Conservation (phyloP, 1,284 basidiomycete genomes). For the Cutaneotrichosporon spelunceum region DNA sequence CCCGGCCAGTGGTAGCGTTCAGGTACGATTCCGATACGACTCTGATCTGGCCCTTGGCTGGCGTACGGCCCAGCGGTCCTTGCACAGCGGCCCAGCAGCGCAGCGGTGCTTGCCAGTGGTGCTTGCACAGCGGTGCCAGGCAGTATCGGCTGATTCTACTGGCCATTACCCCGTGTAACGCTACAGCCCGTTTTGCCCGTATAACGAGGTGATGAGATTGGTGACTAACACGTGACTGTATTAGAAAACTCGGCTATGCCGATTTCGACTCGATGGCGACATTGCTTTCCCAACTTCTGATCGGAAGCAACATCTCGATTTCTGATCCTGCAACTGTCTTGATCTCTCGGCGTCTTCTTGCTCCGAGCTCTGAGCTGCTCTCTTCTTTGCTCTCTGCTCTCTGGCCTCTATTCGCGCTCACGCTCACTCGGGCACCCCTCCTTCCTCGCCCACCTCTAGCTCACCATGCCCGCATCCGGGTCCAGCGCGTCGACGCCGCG, state of each 20-base stretch:
- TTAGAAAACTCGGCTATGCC: neutral
- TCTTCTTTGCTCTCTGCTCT: neutral
- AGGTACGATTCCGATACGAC: too few relatives aligned
- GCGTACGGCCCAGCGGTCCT: too few relatives aligned
- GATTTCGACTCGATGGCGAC: slow-evolving; percentile 7
- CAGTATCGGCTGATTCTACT: neutral
- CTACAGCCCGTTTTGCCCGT: too few relatives aligned
- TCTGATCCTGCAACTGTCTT: too few relatives aligned
- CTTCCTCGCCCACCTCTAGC: slow-evolving; percentile 1
- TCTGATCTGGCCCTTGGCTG: too few relatives aligned
- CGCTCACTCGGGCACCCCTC: neutral
- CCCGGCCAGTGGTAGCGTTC: too few relatives aligned
- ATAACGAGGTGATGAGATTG: neutral
- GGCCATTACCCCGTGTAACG: neutral
- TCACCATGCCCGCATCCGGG: slow-evolving; percentile 4
- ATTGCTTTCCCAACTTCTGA: too few relatives aligned
- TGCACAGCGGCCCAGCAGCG: too few relatives aligned
- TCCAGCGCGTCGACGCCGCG: slow-evolving; percentile 17
- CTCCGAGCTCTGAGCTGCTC: neutral
- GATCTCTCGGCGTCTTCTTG: too few relatives aligned
- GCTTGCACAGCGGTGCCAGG: too few relatives aligned
- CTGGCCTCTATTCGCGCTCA: neutral
- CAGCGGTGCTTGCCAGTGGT: too few relatives aligned
- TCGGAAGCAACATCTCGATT: neutral
- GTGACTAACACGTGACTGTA: neutral